Conservation (phyloP, 2,329 filamentous ascomycete genomes). For the Juglanconis sp. region DNA sequence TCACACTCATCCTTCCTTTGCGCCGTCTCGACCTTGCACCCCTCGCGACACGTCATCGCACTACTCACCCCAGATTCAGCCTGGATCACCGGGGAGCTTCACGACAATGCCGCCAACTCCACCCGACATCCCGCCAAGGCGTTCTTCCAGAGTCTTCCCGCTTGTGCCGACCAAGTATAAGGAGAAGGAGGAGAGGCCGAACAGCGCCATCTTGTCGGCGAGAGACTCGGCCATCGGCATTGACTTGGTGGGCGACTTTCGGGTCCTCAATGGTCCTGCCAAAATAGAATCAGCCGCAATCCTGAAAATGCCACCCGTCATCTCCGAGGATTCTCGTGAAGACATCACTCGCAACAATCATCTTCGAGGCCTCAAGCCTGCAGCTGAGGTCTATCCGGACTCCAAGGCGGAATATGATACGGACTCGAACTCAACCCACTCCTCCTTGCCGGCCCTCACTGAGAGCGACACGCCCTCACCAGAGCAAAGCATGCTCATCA, state of each 20-base stretch:
- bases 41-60: slow-evolving; percentile 1
- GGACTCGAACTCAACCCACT: slow-evolving; percentile 22
- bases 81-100: slow-evolving; percentile 5
- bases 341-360: neutral
- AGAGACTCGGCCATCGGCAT: neutral
- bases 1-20: neutral
- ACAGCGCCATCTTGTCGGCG: neutral
- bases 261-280: neutral
- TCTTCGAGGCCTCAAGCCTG: slow-evolving; percentile 2
- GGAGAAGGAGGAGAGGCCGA: neutral
- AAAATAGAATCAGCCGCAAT: neutral
- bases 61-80: neutral
- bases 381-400: slow-evolving; percentile 5
- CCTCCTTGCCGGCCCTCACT: slow-evolving; percentile 31
- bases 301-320: neutral
- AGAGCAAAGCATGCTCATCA: slow-evolving; percentile 27
- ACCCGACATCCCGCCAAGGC: neutral
- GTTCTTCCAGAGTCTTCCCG: slow-evolving; percentile 21
- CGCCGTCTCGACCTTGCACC: slow-evolving; percentile 3
- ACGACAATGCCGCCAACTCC: neutral
- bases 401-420: slow-evolving; percentile 3
- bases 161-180: slow-evolving; percentile 21
- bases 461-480: slow-evolving; percentile 27
- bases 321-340: neutral
- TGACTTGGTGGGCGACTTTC: neutral